phyloP scores from a whole-genome alignment of 495 filamentous ascomycete genomes.

The Trichocladium antarcticum region DNA sequence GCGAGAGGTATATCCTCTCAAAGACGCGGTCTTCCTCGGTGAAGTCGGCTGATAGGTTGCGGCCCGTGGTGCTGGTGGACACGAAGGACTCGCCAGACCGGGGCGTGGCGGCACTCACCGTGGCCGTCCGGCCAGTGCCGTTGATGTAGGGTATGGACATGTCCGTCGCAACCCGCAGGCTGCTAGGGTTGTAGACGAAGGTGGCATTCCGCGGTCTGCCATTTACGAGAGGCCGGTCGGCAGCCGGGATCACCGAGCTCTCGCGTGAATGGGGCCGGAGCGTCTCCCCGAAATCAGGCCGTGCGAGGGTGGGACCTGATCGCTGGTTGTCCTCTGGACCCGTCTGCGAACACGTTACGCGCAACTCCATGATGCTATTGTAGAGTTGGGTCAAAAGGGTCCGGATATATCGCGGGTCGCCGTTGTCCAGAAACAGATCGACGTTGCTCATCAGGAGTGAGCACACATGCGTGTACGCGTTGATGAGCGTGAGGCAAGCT shows the following conservation, averaged over 20 bases:
- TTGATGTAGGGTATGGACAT: conserved; percentile 34
- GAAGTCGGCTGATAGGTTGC: conserved; percentile 43
- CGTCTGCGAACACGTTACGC: conserved; percentile 31
- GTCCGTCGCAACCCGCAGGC: conserved; percentile 43
- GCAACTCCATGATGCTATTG: conserved; percentile 68
- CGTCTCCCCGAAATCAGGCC: conserved; percentile 30
- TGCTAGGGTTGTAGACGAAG: conserved; percentile 49
- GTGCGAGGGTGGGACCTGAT: conserved; percentile 11
- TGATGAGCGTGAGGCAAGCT: conserved; percentile 59
- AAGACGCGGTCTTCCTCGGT: conserved; percentile 68
- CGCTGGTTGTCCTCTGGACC: conserved; percentile 8
- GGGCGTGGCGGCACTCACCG: conserved; percentile 51
- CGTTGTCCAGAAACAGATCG: conserved; percentile 58
- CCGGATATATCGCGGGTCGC: conserved; percentile 67
- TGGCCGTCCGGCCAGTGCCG: conserved; percentile 35
- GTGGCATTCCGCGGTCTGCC: conserved; percentile 50
- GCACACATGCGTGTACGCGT: conserved; percentile 64
- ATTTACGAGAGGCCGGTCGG: conserved; percentile 41
- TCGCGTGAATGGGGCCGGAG: conserved; percentile 38
- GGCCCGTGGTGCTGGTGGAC: conserved; percentile 39
- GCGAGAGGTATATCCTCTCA: conserved; percentile 64
- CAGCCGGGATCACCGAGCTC: conserved; percentile 50
- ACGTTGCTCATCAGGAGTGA: conserved; percentile 58
- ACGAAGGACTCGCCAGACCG: conserved; percentile 71
- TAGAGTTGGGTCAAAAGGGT: conserved; percentile 71